Percentiles rank a stretch among this genome's conserved stretches.
Evolutionary conservation across 805 yeast genomes (phyloP).

Genomic region (Candida coquimbonensis): DNA sequence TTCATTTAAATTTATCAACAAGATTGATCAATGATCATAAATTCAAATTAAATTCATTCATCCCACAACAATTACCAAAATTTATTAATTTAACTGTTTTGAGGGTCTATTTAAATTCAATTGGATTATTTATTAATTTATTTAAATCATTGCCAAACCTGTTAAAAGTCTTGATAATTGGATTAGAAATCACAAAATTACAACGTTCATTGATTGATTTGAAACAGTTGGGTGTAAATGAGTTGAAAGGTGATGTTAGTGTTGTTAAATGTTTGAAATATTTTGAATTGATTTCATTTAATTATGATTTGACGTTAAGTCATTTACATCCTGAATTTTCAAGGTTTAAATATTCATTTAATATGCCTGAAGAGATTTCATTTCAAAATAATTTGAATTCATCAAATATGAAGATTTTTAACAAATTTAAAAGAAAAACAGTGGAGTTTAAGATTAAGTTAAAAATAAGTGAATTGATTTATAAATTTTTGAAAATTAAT

Average conservation of each 20-base stretch:
- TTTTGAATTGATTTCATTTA: slow-evolving; percentile 6
- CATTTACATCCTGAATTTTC: slow-evolving; percentile 12
- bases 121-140: background rate
- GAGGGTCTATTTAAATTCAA: slow-evolving; percentile 6
- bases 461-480: slow-evolving; percentile 2
- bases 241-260: too few relatives aligned
- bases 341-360: background rate
- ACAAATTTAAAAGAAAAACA: background rate
- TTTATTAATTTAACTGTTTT: slow-evolving; percentile 5
- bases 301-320: background rate
- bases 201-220: slow-evolving; percentile 1
- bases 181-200: slow-evolving; percentile 7
- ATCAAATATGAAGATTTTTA: background rate
- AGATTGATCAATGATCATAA: background rate
- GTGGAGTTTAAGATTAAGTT: background rate
- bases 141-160: slow-evolving; percentile 4
- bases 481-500: slow-evolving; percentile 5
- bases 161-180: slow-evolving; percentile 5
- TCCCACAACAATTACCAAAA: slow-evolving; percentile 1
- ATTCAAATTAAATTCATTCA: background rate
- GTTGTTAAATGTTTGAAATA: slow-evolving; percentile 5
- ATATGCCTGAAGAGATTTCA: slow-evolving; percentile 5
- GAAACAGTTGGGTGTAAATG: background rate
- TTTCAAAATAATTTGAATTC: background rate
- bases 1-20: slow-evolving; percentile 6